Base-by-base conservation (phyloP, 2,329 filamentous ascomycete species). In the Cordyceps cicadae region DNA sequence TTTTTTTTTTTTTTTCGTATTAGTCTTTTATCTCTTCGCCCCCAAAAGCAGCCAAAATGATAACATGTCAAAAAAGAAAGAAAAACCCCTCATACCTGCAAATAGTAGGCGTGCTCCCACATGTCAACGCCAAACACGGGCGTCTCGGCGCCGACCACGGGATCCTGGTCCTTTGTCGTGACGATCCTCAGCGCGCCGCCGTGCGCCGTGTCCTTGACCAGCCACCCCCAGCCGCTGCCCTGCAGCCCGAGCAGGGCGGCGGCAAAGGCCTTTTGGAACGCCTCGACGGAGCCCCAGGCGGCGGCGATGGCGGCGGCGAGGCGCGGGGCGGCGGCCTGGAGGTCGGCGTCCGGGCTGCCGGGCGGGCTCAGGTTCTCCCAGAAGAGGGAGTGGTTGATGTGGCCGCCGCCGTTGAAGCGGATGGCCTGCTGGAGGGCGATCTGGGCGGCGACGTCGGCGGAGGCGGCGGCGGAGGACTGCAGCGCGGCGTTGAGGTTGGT, bases 81-180 rank as follows among this genome's bases (percentile, higher is more conserved):
- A 3, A 24, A 24, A 24, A 24, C 24, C 24, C 24, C 51, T 68
- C 76, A 65, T 63, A 87, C 85, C 79, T 90, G 90, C 19, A 95
- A 76, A 70, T 96, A 96, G 71, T 95, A 96, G 0, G 91, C 91
- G 76, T 96, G 91, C 77, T 96, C 91, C 91, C 90, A 95, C 84
- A 95, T 93, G 71, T 96, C 91, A 2, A 96, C 80, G 0, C 90
- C 90, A 48, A 92, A 79, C 21, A 96, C 76, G 9, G 87, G 87
- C n/a, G 84, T 80, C 65, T 86, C 82, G 5, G 82, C 80, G 17
- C 78, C 67, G 14, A 87, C 81, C 5, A 90, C 81, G 1, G 87
- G 87, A 69, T 95, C 91, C 76, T 96, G 91, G 70, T 96, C 90
- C 72, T 91, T 90, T n/a, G 89, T 92, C 0, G 87, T 91, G 9